These are phyloP conservation scores for Fonsecaea multimorphosa DNA, from an alignment of 2,329 filamentous ascomycete species.

Conservation along the genomic window DNA sequence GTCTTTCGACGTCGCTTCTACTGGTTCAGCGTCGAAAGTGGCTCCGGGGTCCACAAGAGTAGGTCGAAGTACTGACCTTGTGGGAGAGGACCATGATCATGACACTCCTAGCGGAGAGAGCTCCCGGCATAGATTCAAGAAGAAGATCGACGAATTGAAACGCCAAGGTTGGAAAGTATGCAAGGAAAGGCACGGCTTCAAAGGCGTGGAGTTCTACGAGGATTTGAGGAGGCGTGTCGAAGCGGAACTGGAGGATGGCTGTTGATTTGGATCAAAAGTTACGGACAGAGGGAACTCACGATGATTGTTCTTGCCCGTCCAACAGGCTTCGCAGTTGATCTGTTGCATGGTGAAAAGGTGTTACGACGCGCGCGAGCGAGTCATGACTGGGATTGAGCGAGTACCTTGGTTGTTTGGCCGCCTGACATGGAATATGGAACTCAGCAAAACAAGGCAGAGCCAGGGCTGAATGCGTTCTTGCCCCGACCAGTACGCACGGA, in stretches of 20 bases:
- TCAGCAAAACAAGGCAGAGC: too few species aligned
- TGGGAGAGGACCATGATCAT: background rate
- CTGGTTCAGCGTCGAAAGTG: background rate
- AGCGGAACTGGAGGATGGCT: slow-evolving; percentile 21
- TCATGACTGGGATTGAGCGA: background rate
- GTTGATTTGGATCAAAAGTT: background rate
- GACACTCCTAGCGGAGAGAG: background rate
- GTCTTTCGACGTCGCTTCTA: slow-evolving; percentile 18
- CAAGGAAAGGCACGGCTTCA: slow-evolving; percentile 38
- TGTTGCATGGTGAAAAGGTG: background rate
- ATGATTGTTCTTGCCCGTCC: background rate
- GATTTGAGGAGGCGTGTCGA: slow-evolving; percentile 28
- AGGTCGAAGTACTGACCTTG: background rate
- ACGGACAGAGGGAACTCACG: background rate
- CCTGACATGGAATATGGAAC: too few species aligned
- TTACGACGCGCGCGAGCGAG: too few species aligned
- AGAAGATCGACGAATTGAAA: slow-evolving; percentile 35
- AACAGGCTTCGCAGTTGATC: background rate
- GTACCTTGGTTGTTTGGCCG: too few species aligned
- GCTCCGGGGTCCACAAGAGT: background rate
- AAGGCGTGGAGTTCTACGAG: slow-evolving; percentile 36
- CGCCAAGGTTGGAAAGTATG: slow-evolving; percentile 33
- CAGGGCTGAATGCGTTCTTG: too few species aligned
- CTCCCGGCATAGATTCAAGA: slow-evolving; percentile 1
- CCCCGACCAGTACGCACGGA: too few species aligned